A percentile compares a stretch with the other conserved stretches of the same genome.
Conservation (phyloP, 805 yeast genomes). For the Candida nemodendra region DNA sequence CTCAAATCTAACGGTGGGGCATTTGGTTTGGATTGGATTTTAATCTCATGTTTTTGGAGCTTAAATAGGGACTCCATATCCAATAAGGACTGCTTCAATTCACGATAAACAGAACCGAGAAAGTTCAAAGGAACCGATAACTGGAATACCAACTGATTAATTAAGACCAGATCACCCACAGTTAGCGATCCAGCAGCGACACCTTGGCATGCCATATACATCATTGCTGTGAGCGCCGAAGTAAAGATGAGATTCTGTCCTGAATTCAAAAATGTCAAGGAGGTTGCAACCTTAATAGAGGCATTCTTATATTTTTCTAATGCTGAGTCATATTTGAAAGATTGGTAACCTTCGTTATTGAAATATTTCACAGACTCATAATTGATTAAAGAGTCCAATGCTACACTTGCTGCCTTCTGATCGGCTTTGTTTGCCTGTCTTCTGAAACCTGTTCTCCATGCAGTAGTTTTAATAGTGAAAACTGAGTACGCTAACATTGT, state of each 20-base stretch:
- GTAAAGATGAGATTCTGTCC: constrained; percentile 84
- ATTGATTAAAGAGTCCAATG: constrained; percentile 89
- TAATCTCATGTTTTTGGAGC: constrained; percentile 71
- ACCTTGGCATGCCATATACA: constrained; percentile 97
- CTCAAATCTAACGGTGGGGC: constrained; percentile 61
- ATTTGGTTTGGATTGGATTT: constrained; percentile 57
- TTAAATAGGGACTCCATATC: constrained; percentile 96
- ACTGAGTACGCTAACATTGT: constrained; percentile 89
- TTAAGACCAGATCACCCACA: constrained; percentile 92
- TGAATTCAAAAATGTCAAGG: constrained; percentile 72
- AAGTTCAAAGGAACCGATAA: constrained; percentile 92
- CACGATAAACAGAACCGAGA: constrained; percentile 93
- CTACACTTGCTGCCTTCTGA: constrained; percentile 92
- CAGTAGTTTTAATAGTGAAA: constrained; percentile 88
- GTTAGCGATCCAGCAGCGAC: constrained; percentile 79
- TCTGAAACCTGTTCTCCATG: constrained; percentile 94
- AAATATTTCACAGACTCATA: constrained; percentile 93
- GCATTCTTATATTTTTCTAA: constrained; percentile 71
- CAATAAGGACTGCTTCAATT: constrained; percentile 83
- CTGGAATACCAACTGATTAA: constrained; percentile 95
- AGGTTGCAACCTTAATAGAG: constrained; percentile 78
- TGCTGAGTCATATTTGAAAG: constrained; percentile 74
- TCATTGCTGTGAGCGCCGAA: constrained; percentile 89
- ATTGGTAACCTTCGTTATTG: constrained; percentile 83
- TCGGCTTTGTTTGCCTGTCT: constrained; percentile 90